Base-by-base conservation (phyloP, 176 grass and related monocot species). In the Musa troglodytarum region DNA sequence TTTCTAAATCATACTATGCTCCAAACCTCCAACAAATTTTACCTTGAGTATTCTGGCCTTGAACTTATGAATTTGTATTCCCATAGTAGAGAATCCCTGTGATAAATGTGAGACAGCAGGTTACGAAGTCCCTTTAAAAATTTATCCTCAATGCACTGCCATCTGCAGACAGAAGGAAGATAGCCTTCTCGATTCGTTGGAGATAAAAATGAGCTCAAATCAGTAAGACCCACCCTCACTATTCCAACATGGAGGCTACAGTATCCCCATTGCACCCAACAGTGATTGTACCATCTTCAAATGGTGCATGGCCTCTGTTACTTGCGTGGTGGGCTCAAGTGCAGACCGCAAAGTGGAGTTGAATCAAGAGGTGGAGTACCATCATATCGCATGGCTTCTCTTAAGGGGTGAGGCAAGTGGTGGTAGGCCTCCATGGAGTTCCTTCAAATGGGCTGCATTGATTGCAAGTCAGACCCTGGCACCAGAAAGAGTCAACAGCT, bases 311-410 rank as follows among this genome's bases (percentile, higher is more conserved):
- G 43, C 16, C 8, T 50, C 25, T 70, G 68, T 51, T 9, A 51
- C 51, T 70, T 49, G 11, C 11, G 29, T 51, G 68, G 68, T 70
- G 68, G 68, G 43, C 19, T 50, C 25, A 70, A 50, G 17, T 3
- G 15, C 24, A 14, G 13, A 17, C 17, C 68, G 11, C 13, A 43
- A 4, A 16, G 15, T 25, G 63, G 63, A 22, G 20, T 65, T 65
- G n/a, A 65, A 65, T 68, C 24, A 68, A 34, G 65, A 34, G 28
- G 65, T 68, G 65, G 16, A 68, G 65, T 43, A 43, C 13, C 65
- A 68, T 68, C 68, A 70, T 70, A 50, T 70, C 68, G 52, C 17
- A 70, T 70, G 68, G 68, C 26, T 70, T 70, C 43, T 52, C 51
- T 19, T 8, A 9, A 69, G 28, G 63, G 63, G 4, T 4, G 10